Percentiles rank a stretch among this genome's conserved stretches.
phyloP scores from a whole-genome alignment of 225 moss, liverwort and hornwort genomes.

The Physcomitrium patens region DNA sequence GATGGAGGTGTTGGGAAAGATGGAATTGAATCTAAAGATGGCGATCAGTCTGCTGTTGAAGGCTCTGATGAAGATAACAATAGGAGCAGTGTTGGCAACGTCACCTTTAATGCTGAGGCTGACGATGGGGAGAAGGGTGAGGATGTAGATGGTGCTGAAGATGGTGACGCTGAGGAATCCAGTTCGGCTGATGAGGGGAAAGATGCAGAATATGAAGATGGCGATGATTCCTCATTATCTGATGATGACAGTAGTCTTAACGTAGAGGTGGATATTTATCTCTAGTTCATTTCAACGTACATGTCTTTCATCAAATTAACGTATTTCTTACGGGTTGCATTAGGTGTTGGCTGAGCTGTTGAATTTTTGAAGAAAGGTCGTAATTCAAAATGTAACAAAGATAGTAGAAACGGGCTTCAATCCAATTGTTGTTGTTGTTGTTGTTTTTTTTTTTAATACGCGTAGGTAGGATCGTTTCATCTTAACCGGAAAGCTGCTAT shows the following conservation, averaged over 20 bases:
- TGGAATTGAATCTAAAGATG: conserved; percentile 10
- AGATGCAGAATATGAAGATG: conserved; percentile 41
- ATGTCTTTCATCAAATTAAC: background rate
- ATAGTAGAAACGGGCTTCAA: background rate
- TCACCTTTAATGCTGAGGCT: conserved; percentile 26
- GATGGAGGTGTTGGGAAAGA: conserved; percentile 29
- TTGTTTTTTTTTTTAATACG: background rate
- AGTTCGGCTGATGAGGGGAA: conserved; percentile 42
- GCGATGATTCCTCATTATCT: conserved; percentile 46
- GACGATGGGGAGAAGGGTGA: conserved; percentile 24
- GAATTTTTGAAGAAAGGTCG: no score
- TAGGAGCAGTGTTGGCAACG: conserved; percentile 24
- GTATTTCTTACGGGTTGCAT: conserved; percentile 14
- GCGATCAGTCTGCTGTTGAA: conserved; percentile 25
- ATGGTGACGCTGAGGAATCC: conserved; percentile 44
- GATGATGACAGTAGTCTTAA: conserved; percentile 40
- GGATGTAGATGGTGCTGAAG: conserved; percentile 38
- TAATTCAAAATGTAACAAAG: no score
- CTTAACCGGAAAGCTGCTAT: background rate
- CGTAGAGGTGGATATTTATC: conserved; percentile 37
- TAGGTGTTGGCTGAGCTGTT: background rate
- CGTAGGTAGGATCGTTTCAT: background rate
- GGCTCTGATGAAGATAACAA: conserved; percentile 19
- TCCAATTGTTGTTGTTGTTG: background rate
- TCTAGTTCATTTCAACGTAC: background rate